These are phyloP conservation scores for Avena sativa DNA, from an alignment of 176 grass and related monocot genomes.

Conservation along the genomic window DNA sequence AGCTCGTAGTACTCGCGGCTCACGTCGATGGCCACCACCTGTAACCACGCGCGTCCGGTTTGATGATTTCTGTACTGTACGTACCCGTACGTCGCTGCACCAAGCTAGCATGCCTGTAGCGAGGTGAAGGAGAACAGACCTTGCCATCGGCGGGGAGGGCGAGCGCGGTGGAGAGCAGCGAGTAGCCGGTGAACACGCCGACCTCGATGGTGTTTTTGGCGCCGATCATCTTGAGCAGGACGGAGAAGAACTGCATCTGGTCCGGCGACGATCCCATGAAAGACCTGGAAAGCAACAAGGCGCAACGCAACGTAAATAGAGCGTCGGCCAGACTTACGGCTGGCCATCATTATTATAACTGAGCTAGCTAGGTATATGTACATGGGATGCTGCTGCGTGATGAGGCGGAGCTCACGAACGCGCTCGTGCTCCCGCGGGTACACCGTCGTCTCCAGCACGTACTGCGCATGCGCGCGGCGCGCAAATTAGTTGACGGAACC, in stretches of 20 bases:
- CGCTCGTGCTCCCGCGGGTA: constrained; percentile 32
- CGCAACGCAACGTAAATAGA: background rate
- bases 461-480: background rate
- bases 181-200: constrained; percentile 75
- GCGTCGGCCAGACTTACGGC: background rate
- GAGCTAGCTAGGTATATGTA: background rate
- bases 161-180: constrained; percentile 66
- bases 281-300: no score
- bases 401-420: constrained; percentile 46
- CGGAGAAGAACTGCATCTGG: constrained; percentile 57
- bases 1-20: constrained; percentile 56
- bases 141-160: constrained; percentile 58
- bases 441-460: constrained; percentile 22
- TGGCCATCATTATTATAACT: no score
- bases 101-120: background rate
- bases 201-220: constrained; percentile 68
- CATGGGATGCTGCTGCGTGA: constrained; percentile 41
- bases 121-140: background rate
- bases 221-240: constrained; percentile 60
- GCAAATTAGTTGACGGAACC: background rate
- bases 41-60: background rate
- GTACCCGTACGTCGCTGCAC: background rate
- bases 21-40: constrained; percentile 65
- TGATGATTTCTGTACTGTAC: background rate
- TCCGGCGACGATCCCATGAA: constrained; percentile 53